Percentiles rank a stretch among this genome's conserved stretches.
Evolutionary conservation across 495 filamentous ascomycete genomes (phyloP).

Genomic region (Tuber microsphaerosporum): DNA sequence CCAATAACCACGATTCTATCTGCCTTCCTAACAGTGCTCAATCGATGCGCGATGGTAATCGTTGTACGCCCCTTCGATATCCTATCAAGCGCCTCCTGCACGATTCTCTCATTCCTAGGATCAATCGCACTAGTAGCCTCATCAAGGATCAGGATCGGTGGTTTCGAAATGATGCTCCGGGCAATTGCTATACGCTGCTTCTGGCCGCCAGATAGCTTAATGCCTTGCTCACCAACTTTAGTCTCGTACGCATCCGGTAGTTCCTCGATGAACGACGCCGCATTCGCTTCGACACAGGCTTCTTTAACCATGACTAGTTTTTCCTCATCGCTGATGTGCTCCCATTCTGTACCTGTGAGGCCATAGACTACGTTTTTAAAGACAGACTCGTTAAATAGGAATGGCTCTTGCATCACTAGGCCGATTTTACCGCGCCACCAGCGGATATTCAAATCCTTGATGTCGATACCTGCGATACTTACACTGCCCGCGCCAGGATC

Average conservation of each 20-base stretch:
- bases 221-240: slow-evolving; percentile 49
- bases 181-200: slow-evolving; percentile 69
- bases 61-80: slow-evolving; percentile 68
- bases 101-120: slow-evolving; percentile 57
- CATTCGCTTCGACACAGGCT: slow-evolving; percentile 57
- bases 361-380: slow-evolving; percentile 61
- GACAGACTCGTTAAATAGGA: slow-evolving; percentile 63
- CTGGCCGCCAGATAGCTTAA: slow-evolving; percentile 52
- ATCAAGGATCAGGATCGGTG: slow-evolving; percentile 73
- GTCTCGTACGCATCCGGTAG: slow-evolving; percentile 60
- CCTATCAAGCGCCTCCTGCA: slow-evolving; percentile 66
- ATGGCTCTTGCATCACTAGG: slow-evolving; percentile 62
- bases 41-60: slow-evolving; percentile 72
- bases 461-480: slow-evolving; percentile 40
- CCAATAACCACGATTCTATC: slow-evolving; percentile 72
- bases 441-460: slow-evolving; percentile 53
- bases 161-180: slow-evolving; percentile 69
- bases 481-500: slow-evolving; percentile 44
- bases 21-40: slow-evolving; percentile 67
- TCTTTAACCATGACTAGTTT: slow-evolving; percentile 54
- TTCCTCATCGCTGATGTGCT: slow-evolving; percentile 47
- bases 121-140: slow-evolving; percentile 81
- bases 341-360: slow-evolving; percentile 57
- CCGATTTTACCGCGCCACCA: slow-evolving; percentile 62
- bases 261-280: slow-evolving; percentile 55